A percentile compares a stretch with the other conserved stretches of the same genome.
Evolutionary conservation across 768 basidiomycete genomes (phyloP).

Genomic region (Ramaria rubella): DNA sequence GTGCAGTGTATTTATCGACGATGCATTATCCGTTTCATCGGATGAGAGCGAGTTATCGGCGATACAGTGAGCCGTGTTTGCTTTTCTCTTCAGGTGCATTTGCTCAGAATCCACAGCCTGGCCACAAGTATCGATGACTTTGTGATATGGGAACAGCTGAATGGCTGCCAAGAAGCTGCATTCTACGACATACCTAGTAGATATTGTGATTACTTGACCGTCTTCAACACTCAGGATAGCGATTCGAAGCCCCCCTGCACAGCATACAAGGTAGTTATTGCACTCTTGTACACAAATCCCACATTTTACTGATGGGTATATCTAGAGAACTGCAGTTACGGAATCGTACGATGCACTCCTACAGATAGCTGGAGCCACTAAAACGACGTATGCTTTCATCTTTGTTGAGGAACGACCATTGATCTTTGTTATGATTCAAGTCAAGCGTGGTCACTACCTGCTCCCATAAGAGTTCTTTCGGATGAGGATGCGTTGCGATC

Average conservation of each 20-base stretch:
- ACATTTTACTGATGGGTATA: neutral
- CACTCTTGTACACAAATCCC: too few species aligned
- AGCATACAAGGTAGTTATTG: too few species aligned
- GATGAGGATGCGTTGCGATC: neutral
- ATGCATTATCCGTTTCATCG: neutral
- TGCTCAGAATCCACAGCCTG: neutral
- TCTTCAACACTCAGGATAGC: neutral
- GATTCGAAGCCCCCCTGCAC: too few species aligned
- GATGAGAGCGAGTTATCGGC: neutral
- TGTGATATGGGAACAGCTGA: conserved; percentile 5
- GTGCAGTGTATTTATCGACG: neutral
- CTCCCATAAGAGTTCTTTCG: neutral
- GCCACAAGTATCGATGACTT: neutral
- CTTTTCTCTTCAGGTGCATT: neutral
- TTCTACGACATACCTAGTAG: conserved; percentile 2
- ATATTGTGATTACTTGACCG: neutral
- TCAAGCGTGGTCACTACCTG: conserved; percentile 4
- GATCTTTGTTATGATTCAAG: neutral
- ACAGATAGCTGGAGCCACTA: neutral
- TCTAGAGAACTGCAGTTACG: neutral
- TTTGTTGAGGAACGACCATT: too few species aligned
- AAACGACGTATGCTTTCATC: neutral
- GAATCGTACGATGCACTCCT: neutral
- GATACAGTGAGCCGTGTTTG: neutral
- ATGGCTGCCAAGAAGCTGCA: conserved; percentile 10